These are phyloP conservation scores for Pogostemon cablin DNA, from an alignment of 257 asterid species.

Conservation along the genomic window DNA sequence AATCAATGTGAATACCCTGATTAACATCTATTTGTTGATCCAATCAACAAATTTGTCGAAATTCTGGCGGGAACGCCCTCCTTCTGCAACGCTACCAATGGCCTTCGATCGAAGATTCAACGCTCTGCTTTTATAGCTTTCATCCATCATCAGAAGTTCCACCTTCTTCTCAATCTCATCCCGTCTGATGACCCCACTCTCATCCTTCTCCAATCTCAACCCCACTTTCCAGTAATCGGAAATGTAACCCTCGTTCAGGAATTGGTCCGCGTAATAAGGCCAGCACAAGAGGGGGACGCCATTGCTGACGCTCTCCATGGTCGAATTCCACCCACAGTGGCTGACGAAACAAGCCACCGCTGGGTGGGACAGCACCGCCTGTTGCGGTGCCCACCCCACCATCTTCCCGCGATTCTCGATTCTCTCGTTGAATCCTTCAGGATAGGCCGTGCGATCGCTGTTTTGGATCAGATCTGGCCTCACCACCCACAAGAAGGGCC, in stretches of 20 bases:
- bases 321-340: constrained; percentile 74
- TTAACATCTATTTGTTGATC: constrained; percentile 37
- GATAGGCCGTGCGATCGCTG: constrained; percentile 32
- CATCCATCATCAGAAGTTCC: constrained; percentile 37
- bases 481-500: constrained; percentile 53
- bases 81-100: constrained; percentile 29
- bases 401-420: constrained; percentile 35
- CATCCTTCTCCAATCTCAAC: constrained; percentile 36
- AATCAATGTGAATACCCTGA: neutral
- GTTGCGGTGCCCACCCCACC: constrained; percentile 62
- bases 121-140: constrained; percentile 34
- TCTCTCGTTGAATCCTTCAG: constrained; percentile 49
- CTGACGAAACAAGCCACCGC: constrained; percentile 55
- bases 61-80: constrained; percentile 44
- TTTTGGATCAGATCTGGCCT: constrained; percentile 37
- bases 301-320: constrained; percentile 48
- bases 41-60: constrained; percentile 46
- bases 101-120: constrained; percentile 40
- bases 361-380: constrained; percentile 52
- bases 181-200: constrained; percentile 31
- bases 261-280: constrained; percentile 67
- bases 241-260: constrained; percentile 47
- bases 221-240: constrained; percentile 59
- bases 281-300: constrained; percentile 64
- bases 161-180: constrained; percentile 43